Evolutionary conservation across 1,284 basidiomycete species (phyloP).

Genomic region (Ceratobasidium sp.): DNA sequence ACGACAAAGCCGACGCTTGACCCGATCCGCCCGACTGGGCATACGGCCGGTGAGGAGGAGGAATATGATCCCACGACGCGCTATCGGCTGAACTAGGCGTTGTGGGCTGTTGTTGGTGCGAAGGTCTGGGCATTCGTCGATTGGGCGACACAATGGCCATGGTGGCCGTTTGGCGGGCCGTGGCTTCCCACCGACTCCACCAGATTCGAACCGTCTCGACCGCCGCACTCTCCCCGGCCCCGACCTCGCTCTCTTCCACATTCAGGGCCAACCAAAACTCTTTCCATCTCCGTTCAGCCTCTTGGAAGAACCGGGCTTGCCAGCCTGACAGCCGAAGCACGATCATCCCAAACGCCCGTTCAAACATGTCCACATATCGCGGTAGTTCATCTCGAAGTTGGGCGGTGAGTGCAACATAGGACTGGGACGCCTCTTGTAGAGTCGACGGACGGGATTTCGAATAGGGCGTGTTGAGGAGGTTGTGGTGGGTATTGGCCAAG

Average conservation of each 20-base stretch:
- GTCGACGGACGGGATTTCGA: conserved; percentile 63
- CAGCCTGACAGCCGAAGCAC: conserved; percentile 58
- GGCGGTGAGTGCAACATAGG: conserved; percentile 73
- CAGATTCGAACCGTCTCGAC: conserved; percentile 41
- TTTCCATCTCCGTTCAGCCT: conserved; percentile 67
- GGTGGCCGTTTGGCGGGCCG: conserved; percentile 12
- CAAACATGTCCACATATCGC: conserved; percentile 62
- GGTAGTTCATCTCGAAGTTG: conserved; percentile 75
- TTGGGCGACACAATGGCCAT: conserved; percentile 12
- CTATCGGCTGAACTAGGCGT: conserved; percentile 14
- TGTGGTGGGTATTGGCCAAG: conserved; percentile 66
- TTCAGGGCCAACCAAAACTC: conserved; percentile 78
- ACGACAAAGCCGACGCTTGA: conserved; percentile 2
- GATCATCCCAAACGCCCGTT: conserved; percentile 59
- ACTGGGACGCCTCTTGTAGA: conserved; percentile 71
- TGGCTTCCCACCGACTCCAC: conserved; percentile 38
- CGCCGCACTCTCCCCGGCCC: conserved; percentile 30
- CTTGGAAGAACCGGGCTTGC: conserved; percentile 66
- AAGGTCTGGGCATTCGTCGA: not conserved
- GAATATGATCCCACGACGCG: conserved; percentile 18
- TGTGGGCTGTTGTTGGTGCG: not conserved
- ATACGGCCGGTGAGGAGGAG: conserved; percentile 14
- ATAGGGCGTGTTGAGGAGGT: conserved; percentile 46
- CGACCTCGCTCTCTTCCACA: conserved; percentile 58
- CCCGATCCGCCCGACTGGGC: not conserved